These are phyloP conservation scores for Aureobasidium namibiae DNA, from an alignment of 2,329 filamentous ascomycete genomes.

Conservation along the genomic window DNA sequence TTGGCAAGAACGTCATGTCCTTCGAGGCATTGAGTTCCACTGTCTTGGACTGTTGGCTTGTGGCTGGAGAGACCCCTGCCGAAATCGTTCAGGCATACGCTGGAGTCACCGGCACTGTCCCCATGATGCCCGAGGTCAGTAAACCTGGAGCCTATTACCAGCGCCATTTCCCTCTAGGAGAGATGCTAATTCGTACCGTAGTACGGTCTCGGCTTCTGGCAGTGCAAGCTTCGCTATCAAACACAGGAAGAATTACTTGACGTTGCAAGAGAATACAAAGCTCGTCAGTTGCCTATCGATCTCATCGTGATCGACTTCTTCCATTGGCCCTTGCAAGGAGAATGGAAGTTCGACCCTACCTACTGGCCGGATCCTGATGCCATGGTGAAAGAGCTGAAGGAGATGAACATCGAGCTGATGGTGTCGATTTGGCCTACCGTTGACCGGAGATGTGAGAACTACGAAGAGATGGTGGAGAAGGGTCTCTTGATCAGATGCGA, in stretches of 20 bases:
- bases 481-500: slow-evolving; percentile 55
- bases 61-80: slow-evolving; percentile 47
- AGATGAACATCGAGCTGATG: slow-evolving; percentile 56
- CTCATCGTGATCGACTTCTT: slow-evolving; percentile 62
- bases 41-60: slow-evolving; percentile 56
- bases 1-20: slow-evolving; percentile 53
- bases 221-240: slow-evolving; percentile 58
- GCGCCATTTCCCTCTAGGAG: not conserved
- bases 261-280: slow-evolving; percentile 52
- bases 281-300: slow-evolving; percentile 49
- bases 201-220: slow-evolving; percentile 56
- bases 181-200: not conserved
- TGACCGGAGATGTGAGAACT: slow-evolving; percentile 51
- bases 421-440: slow-evolving; percentile 64
- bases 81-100: slow-evolving; percentile 52
- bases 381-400: slow-evolving; percentile 55
- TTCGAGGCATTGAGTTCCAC: slow-evolving; percentile 54
- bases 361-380: slow-evolving; percentile 59
- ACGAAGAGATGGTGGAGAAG: slow-evolving; percentile 51
- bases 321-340: slow-evolving; percentile 59
- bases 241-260: slow-evolving; percentile 55
- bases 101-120: slow-evolving; percentile 48
- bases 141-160: not conserved
- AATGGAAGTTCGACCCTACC: slow-evolving; percentile 57
- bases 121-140: slow-evolving; percentile 51